Evolutionary conservation across 1,284 basidiomycete genomes (phyloP), one percentile per base, ranked within the genome.

Genomic region (Cryptococcus deneoformans): DNA sequence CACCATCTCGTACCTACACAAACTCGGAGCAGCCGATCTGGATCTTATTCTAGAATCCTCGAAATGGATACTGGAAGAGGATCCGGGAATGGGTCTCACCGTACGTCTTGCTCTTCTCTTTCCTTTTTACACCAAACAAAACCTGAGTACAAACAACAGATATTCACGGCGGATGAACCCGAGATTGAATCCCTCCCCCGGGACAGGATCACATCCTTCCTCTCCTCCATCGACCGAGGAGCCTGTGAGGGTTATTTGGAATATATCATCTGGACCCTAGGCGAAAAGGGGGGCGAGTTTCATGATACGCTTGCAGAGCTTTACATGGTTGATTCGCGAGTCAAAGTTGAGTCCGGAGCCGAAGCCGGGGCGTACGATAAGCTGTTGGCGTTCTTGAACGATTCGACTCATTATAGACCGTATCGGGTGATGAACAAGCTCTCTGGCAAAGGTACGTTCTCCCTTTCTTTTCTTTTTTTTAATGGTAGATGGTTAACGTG

Each of bases 231-330:
- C 37, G 84, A 89, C 62, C 82, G 83, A 2, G 74, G 77, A n/a
- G 76, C 89, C 8, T 90, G 88, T 67, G 81, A 85, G 1, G 82
- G 84, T 7, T 98, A 92, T 77, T 81, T 99, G n/a, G 92, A 96
- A 73, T 89, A 87, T 69, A 80, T 97, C 49, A 88, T 97, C 50
- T 77, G 83, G 3, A 85, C 88, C 54, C 81, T 88, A 9, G 83
- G 84, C 0, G 93, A 96, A 62, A 81, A 82, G 37, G 82, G 82
- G 83, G 3, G 71, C 84, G 79, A 80, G 11, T 90, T 90, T 75
- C 94, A 98, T 71, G 91, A 98, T 73, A 87, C 92, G 60, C 79
- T 98, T 24, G 89, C 88, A 0, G 88, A 90, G 71, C 76, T 96
- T 37, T 96, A 97, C 72, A 80, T 97, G 36, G 82, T 79, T 49